Evolutionary conservation across 2,329 filamentous ascomycete genomes (phyloP), one percentile per base, ranked within the genome.

Genomic region (Hysterium pulicare): DNA sequence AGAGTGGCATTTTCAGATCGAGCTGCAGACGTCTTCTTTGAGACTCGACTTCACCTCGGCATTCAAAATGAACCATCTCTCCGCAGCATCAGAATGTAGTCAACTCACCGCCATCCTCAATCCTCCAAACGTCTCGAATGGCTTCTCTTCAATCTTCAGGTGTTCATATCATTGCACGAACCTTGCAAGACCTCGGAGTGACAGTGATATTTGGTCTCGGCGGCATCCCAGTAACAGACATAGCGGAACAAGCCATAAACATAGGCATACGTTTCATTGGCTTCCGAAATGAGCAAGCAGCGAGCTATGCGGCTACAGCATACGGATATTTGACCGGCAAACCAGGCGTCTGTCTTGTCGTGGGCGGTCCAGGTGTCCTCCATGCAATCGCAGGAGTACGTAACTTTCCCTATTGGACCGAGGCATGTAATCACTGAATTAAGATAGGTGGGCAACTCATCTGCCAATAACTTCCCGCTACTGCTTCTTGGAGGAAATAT

Each of bases 231-330:
- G 72, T 79, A 5, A 73, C 78, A 21, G 74, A 79, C 42, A 77
- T 81, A 30, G 77, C 75, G 17, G 76, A 81, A 57, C 72, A 78
- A 59, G 75, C 72, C 38, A 74, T 79, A 54, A 72, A 76, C 40
- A 58, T 78, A 33, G 76, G 77, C 0, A 78, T 81, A 48, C 69
- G 74, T 28, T 80, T 79, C 56, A 73, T 81, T 41, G 76, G 71
- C 20, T 81, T 80, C 50, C 66, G 78, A 22, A 81, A 81, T 49
- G 77, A 82, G 50, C 77, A 82, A 58, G 75, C 78, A 9, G 76
- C 74, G 23, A 73, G 71, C 48, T 81, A 81, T 67, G 77, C 78
- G 9, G 77, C 78, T 3, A 76, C 73, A 36, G 74, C 74, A 5
- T 80, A 81, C 69, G 77, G 77, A 11, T 81, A 79, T 49, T 66